A percentile compares a stretch with the other conserved stretches of the same genome.
These are phyloP conservation scores for Santalum album DNA, from an alignment of 164 flowering plant species.

Conservation along the genomic window DNA sequence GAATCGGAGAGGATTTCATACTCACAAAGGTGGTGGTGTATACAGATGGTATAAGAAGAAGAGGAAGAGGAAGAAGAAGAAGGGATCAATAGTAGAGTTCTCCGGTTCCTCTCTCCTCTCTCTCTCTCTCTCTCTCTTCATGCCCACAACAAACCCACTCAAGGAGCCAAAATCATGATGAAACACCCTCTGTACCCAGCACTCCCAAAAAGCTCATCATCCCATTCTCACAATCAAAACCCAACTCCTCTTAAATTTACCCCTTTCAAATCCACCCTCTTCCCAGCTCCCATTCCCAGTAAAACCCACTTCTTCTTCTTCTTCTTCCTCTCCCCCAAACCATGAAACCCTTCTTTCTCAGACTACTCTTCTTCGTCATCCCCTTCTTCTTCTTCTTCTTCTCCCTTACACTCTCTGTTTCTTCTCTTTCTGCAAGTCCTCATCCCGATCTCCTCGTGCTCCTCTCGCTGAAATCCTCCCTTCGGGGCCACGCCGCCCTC, in stretches of 20 bases:
- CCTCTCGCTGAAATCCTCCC: slow-evolving; percentile 58
- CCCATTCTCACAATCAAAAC: slow-evolving; percentile 32
- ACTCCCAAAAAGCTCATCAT: slow-evolving; percentile 55
- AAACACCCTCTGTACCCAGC: slow-evolving; percentile 54
- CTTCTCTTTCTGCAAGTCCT: slow-evolving; percentile 17
- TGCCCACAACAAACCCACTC: slow-evolving; percentile 18
- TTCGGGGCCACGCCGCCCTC: slow-evolving; percentile 42
- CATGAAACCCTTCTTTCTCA: too few species aligned
- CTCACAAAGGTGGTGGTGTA: background rate
- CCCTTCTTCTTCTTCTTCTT: slow-evolving; percentile 6
- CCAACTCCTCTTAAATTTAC: slow-evolving; percentile 55
- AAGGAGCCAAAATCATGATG: slow-evolving; percentile 46
- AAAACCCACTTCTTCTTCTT: slow-evolving; percentile 2
- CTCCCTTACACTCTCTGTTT: slow-evolving; percentile 1
- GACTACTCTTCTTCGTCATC: slow-evolving; percentile 2
- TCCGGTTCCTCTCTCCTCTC: background rate
- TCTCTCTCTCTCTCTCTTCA: background rate
- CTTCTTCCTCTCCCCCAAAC: background rate
- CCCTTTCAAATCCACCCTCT: slow-evolving; percentile 19
- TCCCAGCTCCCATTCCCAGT: slow-evolving; percentile 6
- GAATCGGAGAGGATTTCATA: background rate
- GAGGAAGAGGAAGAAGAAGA: too few species aligned
- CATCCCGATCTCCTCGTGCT: slow-evolving; percentile 53
- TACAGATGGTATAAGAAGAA: too few species aligned
- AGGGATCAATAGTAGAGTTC: too few species aligned